Evolutionary conservation across 352 stramenopile genomes (phyloP), one percentile per base, ranked within the genome.

Genomic region (Pelagophyceae sp.): DNA sequence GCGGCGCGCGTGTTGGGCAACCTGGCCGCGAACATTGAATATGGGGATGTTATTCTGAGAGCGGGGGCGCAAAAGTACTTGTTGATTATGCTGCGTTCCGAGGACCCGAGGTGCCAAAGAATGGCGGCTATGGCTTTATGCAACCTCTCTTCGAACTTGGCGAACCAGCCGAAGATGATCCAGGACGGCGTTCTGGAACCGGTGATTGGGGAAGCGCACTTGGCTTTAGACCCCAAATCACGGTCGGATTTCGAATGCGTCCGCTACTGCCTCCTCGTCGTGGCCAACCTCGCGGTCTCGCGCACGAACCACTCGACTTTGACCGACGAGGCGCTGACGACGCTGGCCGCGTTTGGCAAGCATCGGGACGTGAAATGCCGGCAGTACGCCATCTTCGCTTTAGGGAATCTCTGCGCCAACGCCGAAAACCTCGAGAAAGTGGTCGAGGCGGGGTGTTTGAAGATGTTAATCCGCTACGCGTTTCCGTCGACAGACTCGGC

Each of bases 41-140:
- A 97, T 72, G 93, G 90, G 35, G 89, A 97, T 77, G 77, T 94
- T 0, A 95, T 98, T 45, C 82, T 98, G 6, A 86, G 90, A 35
- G 85, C 92, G 69, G 93, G 92, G 20, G 91, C 90, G 3, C 85
- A 94, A 35, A 82, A 88, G 29, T 88, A 86, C 27, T 85, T 98
- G 15, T 82, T 97, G 20, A 84, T 88, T 61, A 88, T 97, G 40
- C 83, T 98, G 17, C 85, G 88, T 19, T 94, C 86, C 72, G 89
- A 95, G 79, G 90, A 96, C 29, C 84, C 94, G 32, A 88, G 95
- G 72, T 97, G 91, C 78, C 91, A 97, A 80, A 87, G 94, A 60
- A 98, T 98, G 93, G 91, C 91, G 2, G 88, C 91, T 50, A 97
- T 98, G 93, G 92, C 93, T 50, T 81, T 98, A 37, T 96, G 90